Evolutionary conservation across 495 filamentous ascomycete genomes (phyloP).

Genomic region (Recurvomyces mirabilis): DNA sequence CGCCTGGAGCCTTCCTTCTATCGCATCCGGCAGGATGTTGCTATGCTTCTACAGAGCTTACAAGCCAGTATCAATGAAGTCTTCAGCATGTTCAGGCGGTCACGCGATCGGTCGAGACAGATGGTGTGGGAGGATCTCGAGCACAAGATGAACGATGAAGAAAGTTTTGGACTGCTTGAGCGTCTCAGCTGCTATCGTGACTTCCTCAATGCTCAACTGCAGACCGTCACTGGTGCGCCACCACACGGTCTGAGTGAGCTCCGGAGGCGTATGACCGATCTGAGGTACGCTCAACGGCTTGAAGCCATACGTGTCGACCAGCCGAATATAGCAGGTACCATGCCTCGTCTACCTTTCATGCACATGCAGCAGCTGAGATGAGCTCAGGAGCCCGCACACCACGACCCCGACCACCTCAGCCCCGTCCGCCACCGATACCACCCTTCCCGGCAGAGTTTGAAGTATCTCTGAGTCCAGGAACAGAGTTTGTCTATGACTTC

Average conservation of each 20-base stretch:
- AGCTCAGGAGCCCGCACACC: constrained; percentile 1
- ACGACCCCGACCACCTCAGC: constrained; percentile 7
- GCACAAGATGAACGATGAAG: constrained; percentile 40
- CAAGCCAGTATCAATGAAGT: constrained; percentile 45
- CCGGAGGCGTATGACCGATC: constrained; percentile 11
- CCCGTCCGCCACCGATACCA: not conserved
- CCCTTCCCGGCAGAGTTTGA: no score
- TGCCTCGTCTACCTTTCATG: not conserved
- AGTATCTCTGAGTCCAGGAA: no score
- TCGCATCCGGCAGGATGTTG: constrained; percentile 36
- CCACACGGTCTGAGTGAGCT: constrained; percentile 17
- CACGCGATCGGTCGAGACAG: constrained; percentile 36
- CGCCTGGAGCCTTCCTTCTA: constrained; percentile 2
- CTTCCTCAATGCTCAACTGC: constrained; percentile 40
- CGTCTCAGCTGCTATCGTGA: constrained; percentile 45
- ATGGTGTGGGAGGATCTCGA: constrained; percentile 44
- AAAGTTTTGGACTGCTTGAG: constrained; percentile 36
- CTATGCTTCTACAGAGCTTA: constrained; percentile 37
- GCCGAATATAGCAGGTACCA: no score
- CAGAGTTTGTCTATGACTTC: no score
- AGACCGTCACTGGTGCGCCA: constrained; percentile 37
- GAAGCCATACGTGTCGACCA: no score
- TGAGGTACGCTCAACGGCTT: not conserved
- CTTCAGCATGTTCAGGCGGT: constrained; percentile 38
- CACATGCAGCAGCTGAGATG: not conserved